Evolutionary conservation across 2,329 filamentous ascomycete species (phyloP), one percentile per base, ranked within the genome.

Genomic region (Pestalotiopsis sp.): DNA sequence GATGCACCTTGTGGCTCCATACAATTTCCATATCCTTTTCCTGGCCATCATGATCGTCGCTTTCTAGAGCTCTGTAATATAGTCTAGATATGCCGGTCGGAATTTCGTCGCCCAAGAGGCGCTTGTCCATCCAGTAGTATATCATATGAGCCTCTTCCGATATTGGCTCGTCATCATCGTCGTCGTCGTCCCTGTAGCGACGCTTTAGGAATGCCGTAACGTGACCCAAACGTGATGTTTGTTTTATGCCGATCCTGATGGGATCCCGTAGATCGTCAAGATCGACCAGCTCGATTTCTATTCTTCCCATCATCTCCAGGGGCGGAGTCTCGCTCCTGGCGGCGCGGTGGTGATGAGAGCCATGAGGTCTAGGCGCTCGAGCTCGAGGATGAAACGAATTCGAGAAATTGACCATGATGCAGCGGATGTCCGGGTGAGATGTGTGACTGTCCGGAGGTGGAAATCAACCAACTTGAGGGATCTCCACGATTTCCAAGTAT

Each of bases 271-370:
- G 25, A 4, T 70, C 70, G 59, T 76, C 74, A 13, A 77, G 65
- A 58, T 77, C 75, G 38, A 70, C 13, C 14, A 77, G 70, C 4
- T 73, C 66, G 56, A 77, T 73, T 58, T 68, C 31, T 25, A 56
- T 52, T 45, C 68, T 68, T 49, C 73, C 52, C 23, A 13, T 23
- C 31, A n/a, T 11, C 13, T 66, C 14, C 14, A n/a, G 7, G 2
- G 31, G n/a, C 25, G 31, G 36, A 20, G 27, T 17, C 31, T 39
- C 59, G 36, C 56, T 25, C 14, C 20, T 59, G 31, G 23, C n/a
- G 23, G 52, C 20, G n/a, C 25, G 65, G 11, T 38, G 65, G n/a
- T 17, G 20, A 39, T 60, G 52, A 17, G 65, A 17, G 31, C 58
- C 56, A 59, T 59, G 65, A 59, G 31, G 20, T 60, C 20, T 52